Base-by-base conservation (phyloP, 352 stramenopile genomes). In the Phytophthora ramorum region DNA sequence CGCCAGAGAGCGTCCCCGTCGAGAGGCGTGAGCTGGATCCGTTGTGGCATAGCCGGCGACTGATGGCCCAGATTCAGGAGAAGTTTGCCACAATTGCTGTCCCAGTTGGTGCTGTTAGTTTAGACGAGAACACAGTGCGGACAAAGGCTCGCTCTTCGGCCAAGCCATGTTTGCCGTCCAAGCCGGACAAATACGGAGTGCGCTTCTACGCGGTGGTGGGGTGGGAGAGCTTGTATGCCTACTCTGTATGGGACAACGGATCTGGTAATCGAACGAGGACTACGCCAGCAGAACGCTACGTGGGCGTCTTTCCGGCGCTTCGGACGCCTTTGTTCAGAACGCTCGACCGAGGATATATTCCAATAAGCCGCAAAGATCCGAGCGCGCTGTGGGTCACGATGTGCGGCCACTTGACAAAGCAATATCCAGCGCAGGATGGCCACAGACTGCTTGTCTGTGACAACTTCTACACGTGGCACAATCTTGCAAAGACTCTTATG, bases 401-500 rank as follows among this genome's bases (percentile, higher is more conserved):
- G 57, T 58, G 46, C 30, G 57, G 57, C 5, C 57, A 64, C 47
- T 10, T 58, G 4, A 64, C 46, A 10, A 51, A 52, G 57, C 37
- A 8, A 1, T 40, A 40, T 24, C 20, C 35, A 19, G 46, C 57
- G 2, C 57, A 37, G 6, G 41, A 20, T 9, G 4, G 7, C 6
- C 56, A 44, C 16, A 28, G 56, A 10, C 30, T 63, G 19, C 34
- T 63, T 7, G 57, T 64, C 4, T 64, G n/a, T 20, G 57, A 52
- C 5, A 58, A 51, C 16, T 57, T 64, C 26, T 64, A 64, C 26
- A 57, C 47, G 9, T n/a, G 46, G 14, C 46, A 64, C 24, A 58
- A 32, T 28, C 13, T 58, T 22, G 57, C 37, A 20, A 52, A 61
- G 32, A 47, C 54, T 17, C 26, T 62, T 3, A 19, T 32, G 13